Evolutionary conservation across 2,329 filamentous ascomycete genomes (phyloP).

Genomic region (Neopestalotiopsis sp.): DNA sequence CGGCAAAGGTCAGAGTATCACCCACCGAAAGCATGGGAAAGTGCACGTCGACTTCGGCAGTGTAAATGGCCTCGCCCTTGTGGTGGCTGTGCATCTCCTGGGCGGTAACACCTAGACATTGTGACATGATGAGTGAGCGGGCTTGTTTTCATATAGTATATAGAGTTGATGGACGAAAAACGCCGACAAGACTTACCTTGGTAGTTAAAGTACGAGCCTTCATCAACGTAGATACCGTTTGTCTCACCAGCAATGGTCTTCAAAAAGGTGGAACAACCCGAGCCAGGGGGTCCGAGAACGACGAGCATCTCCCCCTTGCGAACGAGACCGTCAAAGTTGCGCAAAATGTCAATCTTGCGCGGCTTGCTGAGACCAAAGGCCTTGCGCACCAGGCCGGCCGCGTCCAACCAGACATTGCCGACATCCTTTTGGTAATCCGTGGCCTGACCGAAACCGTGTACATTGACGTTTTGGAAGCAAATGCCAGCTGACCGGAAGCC

Average conservation of each 20-base stretch:
- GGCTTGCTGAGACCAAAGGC: constrained; percentile 55
- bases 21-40: constrained; percentile 78
- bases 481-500: constrained; percentile 69
- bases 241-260: constrained; percentile 84
- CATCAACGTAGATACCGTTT: constrained; percentile 74
- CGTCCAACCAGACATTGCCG: constrained; percentile 63
- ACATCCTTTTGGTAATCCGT: constrained; percentile 76
- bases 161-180: too few relatives aligned
- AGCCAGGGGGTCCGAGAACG: constrained; percentile 63
- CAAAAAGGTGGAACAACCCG: constrained; percentile 79
- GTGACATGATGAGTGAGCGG: neutral
- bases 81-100: constrained; percentile 77
- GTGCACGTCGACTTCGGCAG: constrained; percentile 80
- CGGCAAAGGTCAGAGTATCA: constrained; percentile 78
- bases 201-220: constrained; percentile 77
- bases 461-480: constrained; percentile 69
- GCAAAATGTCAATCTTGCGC: constrained; percentile 48
- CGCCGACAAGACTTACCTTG: constrained; percentile 55
- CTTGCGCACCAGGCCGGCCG: constrained; percentile 47
- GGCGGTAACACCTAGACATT: constrained; percentile 57
- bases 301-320: constrained; percentile 59
- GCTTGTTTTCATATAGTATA: too few relatives aligned
- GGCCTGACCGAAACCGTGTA: constrained; percentile 69
- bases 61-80: constrained; percentile 84
- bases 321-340: constrained; percentile 53